Evolutionary conservation across 2,329 filamentous ascomycete genomes (phyloP).

Genomic region (Coniochaeta ligniaria): DNA sequence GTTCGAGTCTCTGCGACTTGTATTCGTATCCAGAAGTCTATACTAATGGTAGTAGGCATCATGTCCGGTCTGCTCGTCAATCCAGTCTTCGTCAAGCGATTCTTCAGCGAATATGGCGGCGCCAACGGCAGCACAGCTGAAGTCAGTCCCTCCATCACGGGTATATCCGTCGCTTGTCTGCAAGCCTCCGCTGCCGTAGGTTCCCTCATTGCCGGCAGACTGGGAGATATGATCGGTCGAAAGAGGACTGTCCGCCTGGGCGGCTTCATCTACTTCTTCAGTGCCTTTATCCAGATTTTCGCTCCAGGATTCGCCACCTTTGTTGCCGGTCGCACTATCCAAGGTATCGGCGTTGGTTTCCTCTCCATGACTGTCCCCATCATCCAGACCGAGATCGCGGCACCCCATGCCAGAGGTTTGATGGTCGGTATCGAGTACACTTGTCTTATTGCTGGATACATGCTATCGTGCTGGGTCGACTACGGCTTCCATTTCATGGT

Average conservation of each 20-base stretch:
- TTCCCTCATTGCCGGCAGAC: slow-evolving; percentile 49
- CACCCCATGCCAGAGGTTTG: slow-evolving; percentile 57
- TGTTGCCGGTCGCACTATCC: slow-evolving; percentile 56
- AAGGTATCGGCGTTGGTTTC: slow-evolving; percentile 61
- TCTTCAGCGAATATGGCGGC: neutral
- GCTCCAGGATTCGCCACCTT: slow-evolving; percentile 56
- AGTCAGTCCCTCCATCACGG: neutral
- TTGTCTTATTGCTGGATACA: slow-evolving; percentile 64
- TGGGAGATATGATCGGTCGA: slow-evolving; percentile 60
- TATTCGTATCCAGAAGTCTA: neutral
- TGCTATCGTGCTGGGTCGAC: slow-evolving; percentile 36
- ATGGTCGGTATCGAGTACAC: slow-evolving; percentile 64
- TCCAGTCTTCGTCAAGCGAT: neutral
- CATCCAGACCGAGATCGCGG: slow-evolving; percentile 67
- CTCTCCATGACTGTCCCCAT: slow-evolving; percentile 61
- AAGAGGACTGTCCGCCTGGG: slow-evolving; percentile 55
- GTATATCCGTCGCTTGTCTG: neutral
- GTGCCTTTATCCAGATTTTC: slow-evolving; percentile 62
- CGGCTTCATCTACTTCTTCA: slow-evolving; percentile 53
- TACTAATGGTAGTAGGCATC: neutral
- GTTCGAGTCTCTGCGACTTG: neutral
- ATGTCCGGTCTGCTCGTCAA: neutral
- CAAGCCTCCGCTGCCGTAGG: slow-evolving; percentile 30
- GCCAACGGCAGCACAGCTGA: neutral
- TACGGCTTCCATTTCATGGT: slow-evolving; percentile 35